These are phyloP conservation scores for Chrysoporthe cubensis DNA, from an alignment of 2,329 filamentous ascomycete genomes.

Conservation along the genomic window DNA sequence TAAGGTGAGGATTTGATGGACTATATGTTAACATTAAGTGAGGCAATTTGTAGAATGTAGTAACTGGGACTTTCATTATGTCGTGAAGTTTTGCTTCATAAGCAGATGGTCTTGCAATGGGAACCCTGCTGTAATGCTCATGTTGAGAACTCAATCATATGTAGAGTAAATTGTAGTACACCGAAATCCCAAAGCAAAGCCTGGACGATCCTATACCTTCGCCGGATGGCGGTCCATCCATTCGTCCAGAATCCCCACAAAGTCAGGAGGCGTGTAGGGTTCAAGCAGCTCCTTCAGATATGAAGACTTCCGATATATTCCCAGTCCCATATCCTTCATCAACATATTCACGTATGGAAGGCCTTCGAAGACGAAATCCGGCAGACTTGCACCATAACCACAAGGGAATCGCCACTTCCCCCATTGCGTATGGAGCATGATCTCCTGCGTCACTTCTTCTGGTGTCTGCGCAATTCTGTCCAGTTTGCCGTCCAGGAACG, in stretches of 20 bases:
- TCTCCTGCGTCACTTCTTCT: constrained; percentile 44
- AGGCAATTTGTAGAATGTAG: no score
- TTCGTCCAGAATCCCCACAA: constrained; percentile 35
- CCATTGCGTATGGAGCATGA: constrained; percentile 57
- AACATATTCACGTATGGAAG: constrained; percentile 53
- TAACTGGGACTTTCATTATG: neutral
- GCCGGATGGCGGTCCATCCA: constrained; percentile 31
- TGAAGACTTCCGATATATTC: constrained; percentile 28
- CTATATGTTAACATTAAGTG: no score
- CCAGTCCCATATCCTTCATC: constrained; percentile 30
- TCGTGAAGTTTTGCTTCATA: neutral
- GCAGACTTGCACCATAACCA: constrained; percentile 54
- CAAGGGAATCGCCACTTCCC: constrained; percentile 56
- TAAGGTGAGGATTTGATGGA: no score
- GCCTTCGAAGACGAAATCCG: constrained; percentile 64
- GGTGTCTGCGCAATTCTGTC: constrained; percentile 36
- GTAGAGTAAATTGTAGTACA: neutral
- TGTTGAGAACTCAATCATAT: neutral
- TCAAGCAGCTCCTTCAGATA: constrained; percentile 27
- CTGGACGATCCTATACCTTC: constrained; percentile 10
- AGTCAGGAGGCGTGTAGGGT: constrained; percentile 32
- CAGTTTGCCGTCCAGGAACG: constrained; percentile 59
- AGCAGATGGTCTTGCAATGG: neutral
- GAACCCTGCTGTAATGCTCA: neutral
- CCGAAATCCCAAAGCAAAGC: neutral